Conservation (phyloP, 1,139 yeast species). For the Sugiyamaella castrensis region DNA sequence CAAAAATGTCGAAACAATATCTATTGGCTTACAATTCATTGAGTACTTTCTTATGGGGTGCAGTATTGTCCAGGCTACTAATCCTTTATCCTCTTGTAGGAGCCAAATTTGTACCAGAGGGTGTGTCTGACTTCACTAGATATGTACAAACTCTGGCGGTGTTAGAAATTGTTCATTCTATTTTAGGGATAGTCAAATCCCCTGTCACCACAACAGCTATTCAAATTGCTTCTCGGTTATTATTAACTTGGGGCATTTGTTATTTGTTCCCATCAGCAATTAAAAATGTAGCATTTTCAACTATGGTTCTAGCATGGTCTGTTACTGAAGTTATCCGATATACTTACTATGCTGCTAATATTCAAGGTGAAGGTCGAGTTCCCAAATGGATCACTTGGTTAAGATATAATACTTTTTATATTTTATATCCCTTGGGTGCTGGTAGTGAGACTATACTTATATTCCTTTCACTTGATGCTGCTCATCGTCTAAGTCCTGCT, state of each 20-base stretch:
- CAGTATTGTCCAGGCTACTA: constrained; percentile 44
- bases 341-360: constrained; percentile 70
- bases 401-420: constrained; percentile 78
- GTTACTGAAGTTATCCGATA: constrained; percentile 87
- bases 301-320: constrained; percentile 84
- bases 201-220: constrained; percentile 79
- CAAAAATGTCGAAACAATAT: constrained; percentile 27
- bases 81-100: constrained; percentile 43
- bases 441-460: constrained; percentile 74
- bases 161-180: constrained; percentile 75
- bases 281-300: constrained; percentile 54
- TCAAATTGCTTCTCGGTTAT: constrained; percentile 81
- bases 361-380: constrained; percentile 51
- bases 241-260: constrained; percentile 82
- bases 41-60: constrained; percentile 67
- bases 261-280: constrained; percentile 65
- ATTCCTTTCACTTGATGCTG: constrained; percentile 63
- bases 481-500: constrained; percentile 51
- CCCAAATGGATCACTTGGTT: constrained; percentile 64
- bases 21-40: constrained; percentile 57
- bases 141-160: constrained; percentile 79
- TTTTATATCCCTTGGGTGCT: constrained; percentile 89
- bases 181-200: constrained; percentile 72
- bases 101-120: constrained; percentile 50
- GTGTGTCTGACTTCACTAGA: constrained; percentile 59